These are phyloP conservation scores for Erodium moschatum DNA, from an alignment of 441 rosid species.

Conservation along the genomic window DNA sequence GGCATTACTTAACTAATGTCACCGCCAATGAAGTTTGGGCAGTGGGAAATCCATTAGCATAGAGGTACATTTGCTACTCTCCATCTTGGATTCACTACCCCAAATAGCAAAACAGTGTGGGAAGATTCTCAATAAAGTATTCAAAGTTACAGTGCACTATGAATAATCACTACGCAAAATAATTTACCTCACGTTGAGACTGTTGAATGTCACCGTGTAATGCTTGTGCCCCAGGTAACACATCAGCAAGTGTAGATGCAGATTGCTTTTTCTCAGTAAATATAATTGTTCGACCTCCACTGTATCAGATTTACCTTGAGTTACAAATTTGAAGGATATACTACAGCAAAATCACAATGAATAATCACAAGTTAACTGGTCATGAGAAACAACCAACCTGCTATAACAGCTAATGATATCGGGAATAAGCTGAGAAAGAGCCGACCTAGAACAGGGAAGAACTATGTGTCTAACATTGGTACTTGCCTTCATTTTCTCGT, in stretches of 20 bases:
- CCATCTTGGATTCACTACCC: neutral
- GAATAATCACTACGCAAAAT: neutral
- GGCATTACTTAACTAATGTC: neutral
- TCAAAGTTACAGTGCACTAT: neutral
- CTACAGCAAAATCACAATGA: too few relatives aligned
- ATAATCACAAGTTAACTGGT: too few relatives aligned
- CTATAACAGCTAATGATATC: too few relatives aligned
- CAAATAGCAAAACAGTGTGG: neutral
- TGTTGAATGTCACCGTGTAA: slow-evolving; percentile 91
- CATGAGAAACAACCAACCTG: too few relatives aligned
- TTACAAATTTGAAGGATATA: too few relatives aligned
- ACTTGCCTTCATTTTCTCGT: too few relatives aligned
- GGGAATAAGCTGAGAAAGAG: too few relatives aligned
- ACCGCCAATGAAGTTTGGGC: neutral
- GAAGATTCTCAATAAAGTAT: neutral
- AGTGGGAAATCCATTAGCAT: neutral
- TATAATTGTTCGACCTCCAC: slow-evolving; percentile 88
- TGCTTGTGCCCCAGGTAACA: slow-evolving; percentile 72
- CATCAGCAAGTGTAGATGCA: slow-evolving; percentile 74
- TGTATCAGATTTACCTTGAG: slow-evolving; percentile 24
- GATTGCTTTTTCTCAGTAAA: slow-evolving; percentile 77
- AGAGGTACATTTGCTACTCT: neutral
- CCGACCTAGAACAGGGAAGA: too few relatives aligned
- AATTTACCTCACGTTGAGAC: slow-evolving; percentile 72
- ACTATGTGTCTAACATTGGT: too few relatives aligned